These are phyloP conservation scores for Sporothrix schenckii DNA, from an alignment of 2,329 filamentous ascomycete species.

Conservation along the genomic window DNA sequence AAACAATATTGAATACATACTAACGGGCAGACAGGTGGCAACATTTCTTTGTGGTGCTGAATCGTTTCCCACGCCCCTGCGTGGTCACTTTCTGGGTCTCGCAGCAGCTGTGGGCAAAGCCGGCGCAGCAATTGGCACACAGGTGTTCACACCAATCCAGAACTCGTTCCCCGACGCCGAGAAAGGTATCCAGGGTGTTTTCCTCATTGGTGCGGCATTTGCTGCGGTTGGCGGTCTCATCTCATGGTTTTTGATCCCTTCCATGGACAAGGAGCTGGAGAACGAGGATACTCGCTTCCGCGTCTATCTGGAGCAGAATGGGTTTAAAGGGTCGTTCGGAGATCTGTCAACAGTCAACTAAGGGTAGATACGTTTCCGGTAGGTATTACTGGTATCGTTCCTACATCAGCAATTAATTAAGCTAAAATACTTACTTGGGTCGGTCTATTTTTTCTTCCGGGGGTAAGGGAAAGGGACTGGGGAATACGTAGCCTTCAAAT, in stretches of 20 bases:
- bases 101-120: conserved; percentile 53
- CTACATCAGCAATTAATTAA: too few relatives aligned
- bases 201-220: conserved; percentile 49
- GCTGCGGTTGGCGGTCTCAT: conserved; percentile 51
- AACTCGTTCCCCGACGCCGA: conserved; percentile 44
- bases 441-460: too few relatives aligned
- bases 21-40: not conserved
- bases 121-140: conserved; percentile 54
- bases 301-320: conserved; percentile 23
- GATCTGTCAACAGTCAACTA: not conserved
- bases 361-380: not conserved
- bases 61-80: conserved; percentile 1
- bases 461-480: too few relatives aligned
- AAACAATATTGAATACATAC: not conserved
- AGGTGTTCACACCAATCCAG: conserved; percentile 56
- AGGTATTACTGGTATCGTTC: too few relatives aligned
- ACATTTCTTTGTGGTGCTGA: conserved; percentile 13
- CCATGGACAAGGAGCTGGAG: conserved; percentile 36
- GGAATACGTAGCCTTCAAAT: too few relatives aligned
- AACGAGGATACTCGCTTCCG: conserved; percentile 25
- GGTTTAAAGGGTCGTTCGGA: conserved; percentile 27
- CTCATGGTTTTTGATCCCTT: conserved; percentile 51
- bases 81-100: conserved; percentile 40
- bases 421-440: too few relatives aligned
- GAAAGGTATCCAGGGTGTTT: conserved; percentile 2